These are phyloP conservation scores for Ophiostoma piceae DNA, from an alignment of 2,329 filamentous ascomycete species.

Conservation along the genomic window DNA sequence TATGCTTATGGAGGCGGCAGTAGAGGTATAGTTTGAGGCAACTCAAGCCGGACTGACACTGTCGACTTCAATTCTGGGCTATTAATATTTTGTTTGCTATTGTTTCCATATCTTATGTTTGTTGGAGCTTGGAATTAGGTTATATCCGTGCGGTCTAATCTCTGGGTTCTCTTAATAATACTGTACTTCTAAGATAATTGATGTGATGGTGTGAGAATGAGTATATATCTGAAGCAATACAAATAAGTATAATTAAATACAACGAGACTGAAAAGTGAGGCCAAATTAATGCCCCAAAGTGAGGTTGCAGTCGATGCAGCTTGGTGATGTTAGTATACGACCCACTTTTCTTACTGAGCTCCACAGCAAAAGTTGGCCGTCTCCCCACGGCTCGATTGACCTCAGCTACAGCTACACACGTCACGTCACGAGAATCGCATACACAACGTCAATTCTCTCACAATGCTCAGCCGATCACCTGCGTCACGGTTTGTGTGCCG, in stretches of 20 bases:
- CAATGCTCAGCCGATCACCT: constrained; percentile 22
- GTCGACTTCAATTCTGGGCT: neutral
- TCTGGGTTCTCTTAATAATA: neutral
- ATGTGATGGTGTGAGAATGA: no score
- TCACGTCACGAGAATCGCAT: neutral
- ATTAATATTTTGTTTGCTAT: constrained; percentile 6
- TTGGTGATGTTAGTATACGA: neutral
- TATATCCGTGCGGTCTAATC: neutral
- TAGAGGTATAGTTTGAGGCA: neutral
- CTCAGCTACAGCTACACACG: neutral
- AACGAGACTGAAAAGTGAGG: neutral
- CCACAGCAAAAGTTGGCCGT: constrained; percentile 8
- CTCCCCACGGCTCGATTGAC: neutral
- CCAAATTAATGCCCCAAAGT: neutral
- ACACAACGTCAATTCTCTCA: constrained; percentile 6
- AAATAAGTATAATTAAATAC: neutral
- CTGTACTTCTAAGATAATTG: neutral
- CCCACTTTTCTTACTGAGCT: neutral
- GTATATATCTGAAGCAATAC: no score
- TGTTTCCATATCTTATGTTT: neutral
- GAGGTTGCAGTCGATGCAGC: neutral
- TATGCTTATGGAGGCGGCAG: neutral
- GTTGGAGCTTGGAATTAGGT: constrained; percentile 10
- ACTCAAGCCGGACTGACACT: neutral
- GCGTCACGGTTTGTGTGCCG: constrained; percentile 38